Evolutionary conservation across 2,329 filamentous ascomycete genomes (phyloP), one percentile per base, ranked within the genome.

Genomic region (Hymenoscyphus scutula): DNA sequence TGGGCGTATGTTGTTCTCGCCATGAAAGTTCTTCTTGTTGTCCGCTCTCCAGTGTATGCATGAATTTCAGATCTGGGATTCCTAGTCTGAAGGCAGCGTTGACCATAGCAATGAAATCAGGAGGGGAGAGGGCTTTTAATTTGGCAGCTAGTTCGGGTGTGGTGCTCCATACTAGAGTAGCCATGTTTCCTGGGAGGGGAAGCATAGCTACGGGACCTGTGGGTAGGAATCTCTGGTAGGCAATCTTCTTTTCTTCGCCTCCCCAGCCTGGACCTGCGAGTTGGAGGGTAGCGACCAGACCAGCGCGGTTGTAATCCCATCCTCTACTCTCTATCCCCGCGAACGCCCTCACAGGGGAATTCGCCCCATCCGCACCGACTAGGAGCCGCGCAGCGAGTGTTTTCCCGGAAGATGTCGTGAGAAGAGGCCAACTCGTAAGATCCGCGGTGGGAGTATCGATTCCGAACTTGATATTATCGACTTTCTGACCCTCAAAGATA

Each of bases 151-250:
- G 87, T 60, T 86, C 82, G 0, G 92, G 89, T 0, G 91, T 95
- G 1, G 93, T 98, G 5, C 92, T 96, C 95, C 95, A 99, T 19
- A 99, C 95, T 4, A 99, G 81, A 0, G 92, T 93, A 4, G 93
- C 89, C 74, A 86, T 84, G 67, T 90, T 89, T 23, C 90, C 90
- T 0, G 95, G 95, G 8, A 99, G 80, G 1, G 95, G 95, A 1
- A 99, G 85, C 78, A 98, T 87, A 19, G 95, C 95, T 58, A 98
- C 86, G 0, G 95, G 95, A 0, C 95, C 95, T 0, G 91, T 91
- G 3, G 95, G 95, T 15, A 99, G 81, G 79, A 99, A 99, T 60
- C 95, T 87, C 77, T 99, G 95, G 75, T 97, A 99, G 29, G 95
- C 95, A 56, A 89, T 92, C 74, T 90, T 92, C 71, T 73, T 78